Percentiles rank a stretch among this genome's conserved stretches.
Conservation (phyloP, 2,329 filamentous ascomycete genomes). For the Westerdykella sp. region DNA sequence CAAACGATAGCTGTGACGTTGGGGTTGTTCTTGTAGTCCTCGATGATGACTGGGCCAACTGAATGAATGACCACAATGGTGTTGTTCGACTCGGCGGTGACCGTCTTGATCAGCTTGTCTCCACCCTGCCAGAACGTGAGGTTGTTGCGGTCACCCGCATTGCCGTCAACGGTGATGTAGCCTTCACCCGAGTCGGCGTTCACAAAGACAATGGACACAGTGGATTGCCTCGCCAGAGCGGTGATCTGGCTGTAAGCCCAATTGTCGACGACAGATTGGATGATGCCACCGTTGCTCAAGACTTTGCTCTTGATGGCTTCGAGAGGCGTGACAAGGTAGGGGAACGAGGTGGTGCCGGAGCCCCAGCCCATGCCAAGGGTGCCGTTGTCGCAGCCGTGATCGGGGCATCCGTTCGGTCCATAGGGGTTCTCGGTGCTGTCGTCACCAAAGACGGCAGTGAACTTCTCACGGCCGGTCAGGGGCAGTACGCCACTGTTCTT, state of each 20-base stretch:
- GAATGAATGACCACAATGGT: constrained; percentile 90
- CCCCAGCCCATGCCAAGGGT: constrained; percentile 46
- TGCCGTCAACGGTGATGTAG: constrained; percentile 75
- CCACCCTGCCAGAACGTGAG: constrained; percentile 82
- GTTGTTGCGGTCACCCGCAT: constrained; percentile 85
- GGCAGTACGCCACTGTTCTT: constrained; percentile 53
- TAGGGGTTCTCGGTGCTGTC: constrained; percentile 43
- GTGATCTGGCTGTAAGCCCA: constrained; percentile 49
- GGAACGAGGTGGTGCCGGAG: constrained; percentile 49
- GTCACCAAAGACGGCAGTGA: constrained; percentile 46
- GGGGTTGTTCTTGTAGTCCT: constrained; percentile 65
- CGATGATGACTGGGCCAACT: constrained; percentile 69
- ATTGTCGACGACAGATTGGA: constrained; percentile 56
- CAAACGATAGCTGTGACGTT: constrained; percentile 82
- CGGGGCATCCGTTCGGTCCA: constrained; percentile 45
- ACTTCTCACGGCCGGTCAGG: constrained; percentile 41
- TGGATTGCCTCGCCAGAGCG: constrained; percentile 48
- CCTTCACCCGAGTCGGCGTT: constrained; percentile 84
- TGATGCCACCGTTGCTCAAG: constrained; percentile 55
- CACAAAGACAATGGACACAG: constrained; percentile 72
- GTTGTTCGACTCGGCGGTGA: constrained; percentile 73
- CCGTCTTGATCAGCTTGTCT: constrained; percentile 73
- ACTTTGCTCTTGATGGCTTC: constrained; percentile 64
- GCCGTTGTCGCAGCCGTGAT: constrained; percentile 42
- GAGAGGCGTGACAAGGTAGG: constrained; percentile 59